A percentile compares a stretch with the other conserved stretches of the same genome.
Evolutionary conservation across 2,329 filamentous ascomycete species (phyloP).

Genomic region (Neonectria magnoliae): DNA sequence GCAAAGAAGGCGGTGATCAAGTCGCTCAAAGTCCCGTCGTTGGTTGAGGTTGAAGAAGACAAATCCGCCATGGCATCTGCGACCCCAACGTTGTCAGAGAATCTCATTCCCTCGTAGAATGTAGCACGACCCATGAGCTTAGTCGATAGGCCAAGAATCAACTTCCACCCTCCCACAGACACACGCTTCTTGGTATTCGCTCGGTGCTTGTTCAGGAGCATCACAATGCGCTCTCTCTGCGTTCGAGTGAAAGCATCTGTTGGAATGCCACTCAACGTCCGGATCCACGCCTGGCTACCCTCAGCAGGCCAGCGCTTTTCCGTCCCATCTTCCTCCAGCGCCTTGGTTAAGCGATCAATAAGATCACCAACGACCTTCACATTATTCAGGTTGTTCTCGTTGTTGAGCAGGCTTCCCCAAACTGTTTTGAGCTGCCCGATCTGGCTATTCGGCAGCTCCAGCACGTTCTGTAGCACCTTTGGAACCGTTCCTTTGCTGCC

Average conservation of each 20-base stretch:
- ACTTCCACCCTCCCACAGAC: conserved; percentile 46
- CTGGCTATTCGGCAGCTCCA: conserved; percentile 33
- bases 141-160: conserved; percentile 56
- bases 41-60: conserved; percentile 35
- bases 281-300: conserved; percentile 44
- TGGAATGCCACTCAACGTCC: conserved; percentile 48
- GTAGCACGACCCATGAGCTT: conserved; percentile 63
- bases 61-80: conserved; percentile 47
- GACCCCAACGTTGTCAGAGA: conserved; percentile 48
- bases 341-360: conserved; percentile 45
- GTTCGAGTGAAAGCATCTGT: conserved; percentile 53
- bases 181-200: conserved; percentile 41
- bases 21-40: conserved; percentile 44
- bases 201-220: conserved; percentile 43
- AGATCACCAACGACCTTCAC: conserved; percentile 45
- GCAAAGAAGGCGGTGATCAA: conserved; percentile 46
- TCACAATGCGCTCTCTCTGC: conserved; percentile 57
- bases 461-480: conserved; percentile 37
- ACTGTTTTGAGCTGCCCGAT: conserved; percentile 32
- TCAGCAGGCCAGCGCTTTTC: conserved; percentile 47
- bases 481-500: conserved; percentile 39
- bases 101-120: conserved; percentile 60
- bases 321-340: conserved; percentile 43
- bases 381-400: conserved; percentile 52
- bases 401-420: conserved; percentile 47